phyloP scores from a whole-genome alignment of 2,329 filamentous ascomycete genomes.

The Xylogone sp. region DNA sequence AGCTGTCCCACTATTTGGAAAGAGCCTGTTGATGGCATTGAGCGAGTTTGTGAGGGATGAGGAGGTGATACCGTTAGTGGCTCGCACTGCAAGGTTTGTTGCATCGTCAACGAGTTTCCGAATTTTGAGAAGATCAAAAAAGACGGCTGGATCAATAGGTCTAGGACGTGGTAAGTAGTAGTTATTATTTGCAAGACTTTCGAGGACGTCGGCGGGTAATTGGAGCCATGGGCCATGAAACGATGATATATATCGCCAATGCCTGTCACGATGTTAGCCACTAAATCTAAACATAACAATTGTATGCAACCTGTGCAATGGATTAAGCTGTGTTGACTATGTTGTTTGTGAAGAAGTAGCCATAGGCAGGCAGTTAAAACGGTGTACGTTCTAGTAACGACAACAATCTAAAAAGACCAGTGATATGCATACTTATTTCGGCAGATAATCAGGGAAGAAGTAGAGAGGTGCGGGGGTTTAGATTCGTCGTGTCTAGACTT shows the following conservation, averaged over 20 bases:
- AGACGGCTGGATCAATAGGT: slow-evolving; percentile 73
- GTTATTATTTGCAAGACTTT: slow-evolving; percentile 74
- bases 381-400: too few species aligned
- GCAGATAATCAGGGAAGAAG: slow-evolving; percentile 55
- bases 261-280: slow-evolving; percentile 43
- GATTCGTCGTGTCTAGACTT: slow-evolving; percentile 22
- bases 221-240: slow-evolving; percentile 84
- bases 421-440: slow-evolving; percentile 60
- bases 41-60: slow-evolving; percentile 55
- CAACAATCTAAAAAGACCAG: background rate
- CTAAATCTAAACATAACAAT: slow-evolving; percentile 3
- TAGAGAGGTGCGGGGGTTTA: slow-evolving; percentile 32
- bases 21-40: slow-evolving; percentile 46
- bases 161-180: slow-evolving; percentile 72
- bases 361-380: too few species aligned
- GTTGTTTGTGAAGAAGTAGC: background rate
- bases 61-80: slow-evolving; percentile 68
- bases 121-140: slow-evolving; percentile 83
- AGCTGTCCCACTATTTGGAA: slow-evolving; percentile 43
- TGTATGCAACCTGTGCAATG: slow-evolving; percentile 2
- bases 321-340: background rate
- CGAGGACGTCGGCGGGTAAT: slow-evolving; percentile 73
- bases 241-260: slow-evolving; percentile 81
- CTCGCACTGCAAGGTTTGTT: slow-evolving; percentile 71
- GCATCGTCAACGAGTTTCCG: slow-evolving; percentile 76